phyloP scores from a whole-genome alignment of 352 stramenopile species.

The Globisporangium heterothallicum region DNA sequence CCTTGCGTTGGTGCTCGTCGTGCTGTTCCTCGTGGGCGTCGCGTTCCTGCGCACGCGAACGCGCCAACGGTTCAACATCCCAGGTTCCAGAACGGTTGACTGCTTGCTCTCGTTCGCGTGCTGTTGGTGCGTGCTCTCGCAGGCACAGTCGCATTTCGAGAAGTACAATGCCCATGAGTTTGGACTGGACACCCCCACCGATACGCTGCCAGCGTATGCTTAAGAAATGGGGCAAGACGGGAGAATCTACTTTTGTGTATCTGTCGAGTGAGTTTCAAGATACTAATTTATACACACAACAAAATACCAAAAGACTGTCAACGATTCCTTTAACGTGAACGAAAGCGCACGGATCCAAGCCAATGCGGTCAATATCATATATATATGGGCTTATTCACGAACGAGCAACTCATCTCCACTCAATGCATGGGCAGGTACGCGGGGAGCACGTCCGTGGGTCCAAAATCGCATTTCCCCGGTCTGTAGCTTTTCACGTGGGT shows the following conservation, averaged over 20 bases:
- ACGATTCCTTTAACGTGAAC: too few relatives aligned
- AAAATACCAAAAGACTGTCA: too few relatives aligned
- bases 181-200: slow-evolving; percentile 11
- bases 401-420: slow-evolving; percentile 1
- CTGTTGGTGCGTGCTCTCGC: slow-evolving; percentile 48
- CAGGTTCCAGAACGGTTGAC: slow-evolving; percentile 28
- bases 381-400: not conserved
- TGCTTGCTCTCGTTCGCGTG: slow-evolving; percentile 34
- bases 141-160: slow-evolving; percentile 31
- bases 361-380: not conserved
- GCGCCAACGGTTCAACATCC: slow-evolving; percentile 36
- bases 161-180: slow-evolving; percentile 19
- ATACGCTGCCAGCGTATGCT: slow-evolving; percentile 16
- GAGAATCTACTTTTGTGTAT: not conserved
- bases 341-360: too few relatives aligned
- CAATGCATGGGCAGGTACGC: slow-evolving; percentile 12
- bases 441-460: slow-evolving; percentile 21
- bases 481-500: slow-evolving; percentile 25
- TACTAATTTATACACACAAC: not conserved
- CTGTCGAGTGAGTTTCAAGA: not conserved
- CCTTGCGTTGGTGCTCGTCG: slow-evolving; percentile 20
- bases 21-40: slow-evolving; percentile 33
- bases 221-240: not conserved
- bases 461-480: slow-evolving; percentile 74
- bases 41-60: slow-evolving; percentile 33